phyloP scores from a whole-genome alignment of 441 rosid genomes.

The Arabidopsis hybrid region DNA sequence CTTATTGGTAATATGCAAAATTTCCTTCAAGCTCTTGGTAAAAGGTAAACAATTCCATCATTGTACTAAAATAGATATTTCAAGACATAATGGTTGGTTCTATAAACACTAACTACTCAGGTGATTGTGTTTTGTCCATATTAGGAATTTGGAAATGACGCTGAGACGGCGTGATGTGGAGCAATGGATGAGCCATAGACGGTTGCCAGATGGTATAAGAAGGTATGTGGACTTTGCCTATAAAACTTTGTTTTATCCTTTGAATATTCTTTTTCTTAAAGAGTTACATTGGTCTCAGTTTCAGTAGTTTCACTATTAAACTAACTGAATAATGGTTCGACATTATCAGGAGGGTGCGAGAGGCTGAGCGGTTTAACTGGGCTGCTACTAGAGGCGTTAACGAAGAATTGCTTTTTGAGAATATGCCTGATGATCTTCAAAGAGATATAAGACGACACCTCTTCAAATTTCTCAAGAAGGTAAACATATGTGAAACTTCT shows the following conservation, averaged over 20 bases:
- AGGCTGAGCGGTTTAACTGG: slow-evolving; percentile 89
- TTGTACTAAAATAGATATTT: slow-evolving; percentile 11
- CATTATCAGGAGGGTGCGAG: slow-evolving; percentile 67
- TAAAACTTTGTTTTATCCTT: slow-evolving; percentile 1
- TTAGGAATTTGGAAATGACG: slow-evolving; percentile 85
- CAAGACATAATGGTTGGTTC: slow-evolving; percentile 15
- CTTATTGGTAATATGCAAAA: slow-evolving; percentile 90
- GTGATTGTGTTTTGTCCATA: slow-evolving; percentile 20
- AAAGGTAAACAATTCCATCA: slow-evolving; percentile 57
- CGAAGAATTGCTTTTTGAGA: slow-evolving; percentile 73
- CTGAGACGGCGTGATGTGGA: slow-evolving; percentile 88
- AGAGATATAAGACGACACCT: slow-evolving; percentile 89
- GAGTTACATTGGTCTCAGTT: slow-evolving; percentile 8
- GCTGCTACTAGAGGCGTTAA: slow-evolving; percentile 94
- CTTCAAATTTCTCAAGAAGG: slow-evolving; percentile 83
- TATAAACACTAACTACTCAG: slow-evolving; percentile 8
- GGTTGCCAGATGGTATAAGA: slow-evolving; percentile 72
- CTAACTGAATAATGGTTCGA: slow-evolving; percentile 8
- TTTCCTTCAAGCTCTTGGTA: slow-evolving; percentile 87
- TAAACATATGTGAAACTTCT: slow-evolving; percentile 37
- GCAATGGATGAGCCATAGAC: slow-evolving; percentile 93
- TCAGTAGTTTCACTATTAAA: slow-evolving; percentile 1
- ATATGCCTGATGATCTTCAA: slow-evolving; percentile 91
- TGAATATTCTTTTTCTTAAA: slow-evolving; percentile 1
- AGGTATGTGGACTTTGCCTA: slow-evolving; percentile 50